Conservation (phyloP, 805 yeast genomes). For the Saccharomyces eubayanus region DNA sequence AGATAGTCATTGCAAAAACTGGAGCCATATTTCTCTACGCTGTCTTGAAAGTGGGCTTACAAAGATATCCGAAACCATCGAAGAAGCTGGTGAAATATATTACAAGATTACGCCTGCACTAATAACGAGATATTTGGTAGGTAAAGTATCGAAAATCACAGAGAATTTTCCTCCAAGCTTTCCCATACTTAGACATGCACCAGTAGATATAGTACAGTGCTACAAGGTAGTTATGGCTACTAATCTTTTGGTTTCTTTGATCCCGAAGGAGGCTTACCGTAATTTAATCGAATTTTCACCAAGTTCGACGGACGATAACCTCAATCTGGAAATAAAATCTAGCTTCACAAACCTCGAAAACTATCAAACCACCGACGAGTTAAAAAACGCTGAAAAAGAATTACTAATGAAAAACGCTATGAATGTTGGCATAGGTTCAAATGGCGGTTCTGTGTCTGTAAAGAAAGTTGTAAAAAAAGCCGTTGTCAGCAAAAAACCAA, state of each 20-base stretch:
- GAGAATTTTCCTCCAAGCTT: conserved; percentile 34
- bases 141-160: conserved; percentile 33
- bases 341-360: neutral
- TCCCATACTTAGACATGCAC: conserved; percentile 23
- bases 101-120: conserved; percentile 38
- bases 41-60: conserved; percentile 22
- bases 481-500: conserved; percentile 29
- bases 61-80: conserved; percentile 34
- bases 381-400: conserved; percentile 15
- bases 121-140: conserved; percentile 33
- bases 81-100: conserved; percentile 39
- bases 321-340: neutral
- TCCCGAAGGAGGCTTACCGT: conserved; percentile 38
- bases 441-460: conserved; percentile 10
- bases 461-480: conserved; percentile 23
- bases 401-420: conserved; percentile 27
- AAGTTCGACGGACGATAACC: neutral
- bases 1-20: conserved; percentile 21
- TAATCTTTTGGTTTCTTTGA: conserved; percentile 39
- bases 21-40: conserved; percentile 15
- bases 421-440: conserved; percentile 20
- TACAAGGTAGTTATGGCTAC: conserved; percentile 33
- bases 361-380: neutral
- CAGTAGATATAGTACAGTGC: conserved; percentile 30
- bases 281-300: conserved; percentile 14